These are phyloP conservation scores for Phytophthora quininea DNA, from an alignment of 352 stramenopile species.

Conservation along the genomic window DNA sequence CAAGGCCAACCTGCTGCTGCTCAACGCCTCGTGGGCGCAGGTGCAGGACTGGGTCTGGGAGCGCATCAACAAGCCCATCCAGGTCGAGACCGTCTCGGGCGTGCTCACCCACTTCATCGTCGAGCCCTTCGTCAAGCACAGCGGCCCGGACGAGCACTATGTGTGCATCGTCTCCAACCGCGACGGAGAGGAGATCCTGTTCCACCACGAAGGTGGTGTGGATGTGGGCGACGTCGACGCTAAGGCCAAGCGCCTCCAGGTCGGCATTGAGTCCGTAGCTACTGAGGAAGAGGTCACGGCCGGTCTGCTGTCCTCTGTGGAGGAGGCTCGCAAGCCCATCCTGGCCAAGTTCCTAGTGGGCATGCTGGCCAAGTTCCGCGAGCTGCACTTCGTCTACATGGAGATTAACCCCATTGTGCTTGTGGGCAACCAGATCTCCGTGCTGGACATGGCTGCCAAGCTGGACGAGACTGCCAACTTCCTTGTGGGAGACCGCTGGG, in stretches of 20 bases:
- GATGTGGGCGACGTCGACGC: conserved; percentile 96
- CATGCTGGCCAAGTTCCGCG: conserved; percentile 94
- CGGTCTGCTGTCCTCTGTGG: conserved; percentile 83
- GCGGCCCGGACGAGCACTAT: conserved; percentile 95
- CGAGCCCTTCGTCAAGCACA: conserved; percentile 96
- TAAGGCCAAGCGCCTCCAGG: conserved; percentile 92
- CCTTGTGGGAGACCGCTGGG: conserved; percentile 93
- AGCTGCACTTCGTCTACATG: conserved; percentile 98
- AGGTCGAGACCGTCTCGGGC: conserved; percentile 91
- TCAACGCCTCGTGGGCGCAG: conserved; percentile 93
- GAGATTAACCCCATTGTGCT: conserved; percentile 98
- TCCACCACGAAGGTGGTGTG: conserved; percentile 95
- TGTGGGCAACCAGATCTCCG: conserved; percentile 90
- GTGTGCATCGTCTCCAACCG: conserved; percentile 96
- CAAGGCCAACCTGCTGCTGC: conserved; percentile 94
- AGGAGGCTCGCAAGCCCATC: conserved; percentile 73
- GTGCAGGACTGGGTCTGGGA: conserved; percentile 95
- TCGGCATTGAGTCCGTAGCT: conserved; percentile 75
- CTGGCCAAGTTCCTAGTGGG: conserved; percentile 90
- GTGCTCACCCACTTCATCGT: conserved; percentile 97
- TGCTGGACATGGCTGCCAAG: conserved; percentile 97
- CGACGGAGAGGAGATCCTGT: conserved; percentile 96
- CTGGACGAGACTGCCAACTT: conserved; percentile 97
- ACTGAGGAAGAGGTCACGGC: conserved; percentile 77
- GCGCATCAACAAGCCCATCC: conserved; percentile 92